These are phyloP conservation scores for Trametes pubescens DNA, from an alignment of 1,284 basidiomycete genomes.

Conservation along the genomic window DNA sequence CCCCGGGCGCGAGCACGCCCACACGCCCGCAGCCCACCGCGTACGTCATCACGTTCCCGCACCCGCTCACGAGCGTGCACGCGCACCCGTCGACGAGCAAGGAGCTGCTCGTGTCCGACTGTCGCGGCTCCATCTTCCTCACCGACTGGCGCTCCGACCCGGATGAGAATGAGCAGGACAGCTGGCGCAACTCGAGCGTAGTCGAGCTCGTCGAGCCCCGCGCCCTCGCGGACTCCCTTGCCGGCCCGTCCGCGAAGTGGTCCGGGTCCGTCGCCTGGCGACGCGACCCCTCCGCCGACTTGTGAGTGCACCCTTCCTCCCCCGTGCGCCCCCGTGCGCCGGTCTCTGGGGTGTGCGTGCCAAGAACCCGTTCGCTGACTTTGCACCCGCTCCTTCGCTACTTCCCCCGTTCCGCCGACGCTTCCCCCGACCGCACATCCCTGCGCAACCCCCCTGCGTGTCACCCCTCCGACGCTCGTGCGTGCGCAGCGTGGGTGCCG, in stretches of 20 bases:
- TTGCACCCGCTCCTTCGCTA: neutral
- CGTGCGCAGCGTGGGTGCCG: constrained; percentile 68
- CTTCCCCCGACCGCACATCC: constrained; percentile 19
- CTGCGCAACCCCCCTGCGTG: neutral
- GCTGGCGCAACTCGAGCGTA: constrained; percentile 66
- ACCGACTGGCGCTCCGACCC: constrained; percentile 82
- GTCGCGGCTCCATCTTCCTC: constrained; percentile 73
- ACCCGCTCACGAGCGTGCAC: constrained; percentile 70
- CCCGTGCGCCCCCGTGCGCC: neutral
- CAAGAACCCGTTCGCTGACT: constrained; percentile 11
- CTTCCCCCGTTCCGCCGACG: constrained; percentile 9
- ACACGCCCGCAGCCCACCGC: constrained; percentile 71
- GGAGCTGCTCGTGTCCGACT: constrained; percentile 79
- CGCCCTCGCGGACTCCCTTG: constrained; percentile 59
- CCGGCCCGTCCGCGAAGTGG: constrained; percentile 56
- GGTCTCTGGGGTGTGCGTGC: neutral
- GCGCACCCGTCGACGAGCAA: constrained; percentile 78
- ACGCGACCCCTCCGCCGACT: constrained; percentile 63
- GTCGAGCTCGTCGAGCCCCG: constrained; percentile 77
- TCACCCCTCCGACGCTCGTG: neutral
- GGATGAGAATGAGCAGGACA: constrained; percentile 57
- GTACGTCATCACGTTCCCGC: constrained; percentile 74
- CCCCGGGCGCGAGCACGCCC: constrained; percentile 37
- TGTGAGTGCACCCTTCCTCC: constrained; percentile 53
- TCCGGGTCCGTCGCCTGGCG: constrained; percentile 74